These are phyloP conservation scores for Lipomyces sp. DNA, from an alignment of 805 yeast genomes.

Conservation along the genomic window DNA sequence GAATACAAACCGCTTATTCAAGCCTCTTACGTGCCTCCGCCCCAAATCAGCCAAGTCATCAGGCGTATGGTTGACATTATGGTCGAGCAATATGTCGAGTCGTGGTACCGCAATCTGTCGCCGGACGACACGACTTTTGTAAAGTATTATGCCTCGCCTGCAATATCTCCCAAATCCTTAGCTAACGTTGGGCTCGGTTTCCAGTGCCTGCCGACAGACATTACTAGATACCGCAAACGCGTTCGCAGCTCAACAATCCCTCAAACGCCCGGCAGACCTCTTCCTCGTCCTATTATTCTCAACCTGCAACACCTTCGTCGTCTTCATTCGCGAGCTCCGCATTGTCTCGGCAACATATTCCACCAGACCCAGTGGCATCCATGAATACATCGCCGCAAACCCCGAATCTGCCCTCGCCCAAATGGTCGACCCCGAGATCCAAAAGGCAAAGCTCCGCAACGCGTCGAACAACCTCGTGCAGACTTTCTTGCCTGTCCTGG, in stretches of 20 bases:
- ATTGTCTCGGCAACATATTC: conserved; percentile 28
- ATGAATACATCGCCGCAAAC: conserved; percentile 36
- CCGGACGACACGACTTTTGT: conserved; percentile 28
- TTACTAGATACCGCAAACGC: conserved; percentile 48
- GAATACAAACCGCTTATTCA: conserved; percentile 27
- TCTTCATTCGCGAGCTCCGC: conserved; percentile 38
- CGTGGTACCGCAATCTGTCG: conserved; percentile 23
- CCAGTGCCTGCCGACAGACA: conserved; percentile 31
- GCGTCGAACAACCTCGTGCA: conserved; percentile 37
- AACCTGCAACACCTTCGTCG: conserved; percentile 36
- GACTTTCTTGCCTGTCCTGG: conserved; percentile 35
- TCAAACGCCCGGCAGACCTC: conserved; percentile 35
- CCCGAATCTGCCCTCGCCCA: conserved; percentile 40
- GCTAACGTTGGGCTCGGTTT: not conserved
- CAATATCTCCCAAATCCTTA: not conserved
- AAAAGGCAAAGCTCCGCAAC: conserved; percentile 32
- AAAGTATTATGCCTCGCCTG: conserved; percentile 6
- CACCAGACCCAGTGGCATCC: conserved; percentile 27
- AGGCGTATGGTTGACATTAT: conserved; percentile 30
- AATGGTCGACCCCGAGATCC: conserved; percentile 38
- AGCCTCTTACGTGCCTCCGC: conserved; percentile 21
- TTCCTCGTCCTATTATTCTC: conserved; percentile 36
- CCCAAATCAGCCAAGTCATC: conserved; percentile 23
- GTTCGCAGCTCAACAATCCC: conserved; percentile 29
- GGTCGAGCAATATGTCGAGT: conserved; percentile 28